Percentiles rank a stretch among this genome's conserved stretches.
These are phyloP conservation scores for Lumnitzera racemosa DNA, from an alignment of 345 rosid genomes.

Conservation along the genomic window DNA sequence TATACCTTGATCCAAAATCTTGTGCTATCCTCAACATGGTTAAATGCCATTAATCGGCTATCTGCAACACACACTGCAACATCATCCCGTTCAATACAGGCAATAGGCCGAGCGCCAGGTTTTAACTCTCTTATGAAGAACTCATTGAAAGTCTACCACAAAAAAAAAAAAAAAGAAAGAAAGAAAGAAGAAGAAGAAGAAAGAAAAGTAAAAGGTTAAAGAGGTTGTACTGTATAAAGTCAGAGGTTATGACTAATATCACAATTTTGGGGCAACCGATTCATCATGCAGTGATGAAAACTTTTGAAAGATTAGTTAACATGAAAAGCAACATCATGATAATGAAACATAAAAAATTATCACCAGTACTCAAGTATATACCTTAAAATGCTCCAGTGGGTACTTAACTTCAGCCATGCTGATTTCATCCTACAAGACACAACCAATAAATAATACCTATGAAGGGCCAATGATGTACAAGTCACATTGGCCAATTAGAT, in stretches of 20 bases:
- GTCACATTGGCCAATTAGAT: not conserved
- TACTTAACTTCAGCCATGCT: slow-evolving; percentile 82
- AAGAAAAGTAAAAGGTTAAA: no score
- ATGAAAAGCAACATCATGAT: no score
- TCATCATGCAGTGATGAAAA: no score
- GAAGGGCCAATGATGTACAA: not conserved
- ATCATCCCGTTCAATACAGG: slow-evolving; percentile 39
- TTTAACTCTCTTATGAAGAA: slow-evolving; percentile 84
- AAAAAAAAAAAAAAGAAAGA: no score
- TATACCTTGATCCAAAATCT: slow-evolving; percentile 90
- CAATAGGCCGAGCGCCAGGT: slow-evolving; percentile 72
- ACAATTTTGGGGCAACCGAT: no score
- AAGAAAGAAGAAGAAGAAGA: no score
- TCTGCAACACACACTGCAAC: slow-evolving; percentile 79
- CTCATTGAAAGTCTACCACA: slow-evolving; percentile 77
- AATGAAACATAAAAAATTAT: no score
- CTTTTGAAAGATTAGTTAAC: no score
- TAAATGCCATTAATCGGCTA: slow-evolving; percentile 81
- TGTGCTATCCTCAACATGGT: slow-evolving; percentile 50
- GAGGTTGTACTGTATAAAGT: no score
- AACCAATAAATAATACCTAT: slow-evolving; percentile 3
- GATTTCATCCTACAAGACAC: slow-evolving; percentile 69
- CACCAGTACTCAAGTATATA: slow-evolving; percentile 6
- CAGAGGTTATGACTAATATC: no score
- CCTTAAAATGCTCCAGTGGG: slow-evolving; percentile 85